Evolutionary conservation across 2,329 filamentous ascomycete genomes (phyloP).

Genomic region (Nakataea oryzae): DNA sequence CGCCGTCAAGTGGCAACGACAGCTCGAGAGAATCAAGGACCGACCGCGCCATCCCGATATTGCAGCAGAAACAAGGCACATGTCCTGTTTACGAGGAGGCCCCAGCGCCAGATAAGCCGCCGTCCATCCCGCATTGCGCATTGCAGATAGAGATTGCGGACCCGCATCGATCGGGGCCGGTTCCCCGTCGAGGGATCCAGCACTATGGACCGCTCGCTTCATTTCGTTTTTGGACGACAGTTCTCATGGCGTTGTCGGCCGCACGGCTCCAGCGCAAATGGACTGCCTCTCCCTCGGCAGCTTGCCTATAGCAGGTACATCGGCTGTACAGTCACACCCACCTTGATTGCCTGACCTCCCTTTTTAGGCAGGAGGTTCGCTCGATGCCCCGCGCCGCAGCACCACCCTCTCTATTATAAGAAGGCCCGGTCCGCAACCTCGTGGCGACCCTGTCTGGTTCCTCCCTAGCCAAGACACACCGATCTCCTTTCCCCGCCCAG

Average conservation of each 20-base stretch:
- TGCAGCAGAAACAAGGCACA: too few species aligned
- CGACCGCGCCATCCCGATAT: too few species aligned
- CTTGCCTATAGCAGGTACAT: too few species aligned
- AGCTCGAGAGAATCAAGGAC: too few species aligned
- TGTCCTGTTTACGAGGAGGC: too few species aligned
- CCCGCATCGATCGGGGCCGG: too few species aligned
- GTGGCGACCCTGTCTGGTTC: background rate
- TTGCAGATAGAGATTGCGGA: too few species aligned
- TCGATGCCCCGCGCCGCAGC: background rate
- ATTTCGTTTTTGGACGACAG: background rate
- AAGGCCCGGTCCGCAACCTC: background rate
- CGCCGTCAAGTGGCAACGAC: too few species aligned
- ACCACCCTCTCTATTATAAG: background rate
- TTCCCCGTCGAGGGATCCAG: background rate
- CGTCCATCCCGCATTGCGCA: too few species aligned
- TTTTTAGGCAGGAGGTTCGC: background rate
- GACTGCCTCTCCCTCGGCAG: background rate
- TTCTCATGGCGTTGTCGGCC: background rate
- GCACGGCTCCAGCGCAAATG: background rate
- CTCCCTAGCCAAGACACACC: background rate
- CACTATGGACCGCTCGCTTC: background rate
- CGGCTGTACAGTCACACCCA: too few species aligned
- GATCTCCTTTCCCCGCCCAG: background rate
- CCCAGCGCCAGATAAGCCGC: too few species aligned
- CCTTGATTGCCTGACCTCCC: background rate